Evolutionary conservation across 352 stramenopile genomes (phyloP), one percentile per base, ranked within the genome.

Genomic region (Globisporangium alternatum): DNA sequence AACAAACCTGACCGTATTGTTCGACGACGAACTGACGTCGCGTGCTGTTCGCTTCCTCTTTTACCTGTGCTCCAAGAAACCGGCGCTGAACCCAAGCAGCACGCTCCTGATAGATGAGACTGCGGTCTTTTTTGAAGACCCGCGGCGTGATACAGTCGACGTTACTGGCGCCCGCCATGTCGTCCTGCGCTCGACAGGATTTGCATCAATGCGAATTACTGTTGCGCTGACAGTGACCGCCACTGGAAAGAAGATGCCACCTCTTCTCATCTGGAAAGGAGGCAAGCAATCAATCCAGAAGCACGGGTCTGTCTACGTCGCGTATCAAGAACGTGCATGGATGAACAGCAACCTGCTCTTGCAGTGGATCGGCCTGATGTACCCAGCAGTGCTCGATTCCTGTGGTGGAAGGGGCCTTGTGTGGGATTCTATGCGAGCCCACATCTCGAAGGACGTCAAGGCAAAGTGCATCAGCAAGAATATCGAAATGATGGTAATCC

Each of bases 111-210:
- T 75, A 62, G 56, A 70, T 57, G 65, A 69, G 48, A 73, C 62
- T 6, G 68, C 72, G 0, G 71, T 78, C 1, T 73, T 69, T 17
- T 76, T 78, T 55, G 64, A 76, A 60, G 64, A 70, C 22, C 60
- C 55, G 1, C 56, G 53, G 3, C 25, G 58, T 7, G 48, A 70
- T 28, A 74, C 57, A 17, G 39, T 71, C 2, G 62, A 75, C 21
- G 22, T 69, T 1, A 60, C 39, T 10, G 68, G 71, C 5, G 54
- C 44, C 43, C 62, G 56, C 4, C 65, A 74, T n/a, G 63, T 76
- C 22, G 62, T 76, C 12, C 30, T 70, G 2, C 54, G 56, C 2
- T 74, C 65, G 8, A 74, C 68, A 7, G 68, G 68, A 0, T 78
- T 72, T 60, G 19, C 53, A 21, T 60, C 53, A 35, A 60, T 60